Conservation (phyloP, 2,329 filamentous ascomycete species). For the Dryadomyces quercus-mongolicae region DNA sequence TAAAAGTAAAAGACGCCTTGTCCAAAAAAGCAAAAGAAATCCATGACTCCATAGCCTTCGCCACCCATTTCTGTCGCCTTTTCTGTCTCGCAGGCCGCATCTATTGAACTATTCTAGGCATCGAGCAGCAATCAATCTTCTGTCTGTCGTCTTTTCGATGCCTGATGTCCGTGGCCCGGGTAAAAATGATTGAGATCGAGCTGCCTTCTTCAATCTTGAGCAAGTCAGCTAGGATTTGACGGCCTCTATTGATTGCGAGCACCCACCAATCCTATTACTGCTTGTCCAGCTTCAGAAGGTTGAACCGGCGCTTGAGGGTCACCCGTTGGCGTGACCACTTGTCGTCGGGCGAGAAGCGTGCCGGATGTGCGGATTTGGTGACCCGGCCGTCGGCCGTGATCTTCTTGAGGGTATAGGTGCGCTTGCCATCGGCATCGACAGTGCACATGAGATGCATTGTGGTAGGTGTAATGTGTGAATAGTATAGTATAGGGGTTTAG, state of each 20-base stretch:
- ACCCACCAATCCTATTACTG: slow-evolving; percentile 20
- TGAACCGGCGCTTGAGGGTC: slow-evolving; percentile 87
- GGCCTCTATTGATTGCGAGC: not conserved
- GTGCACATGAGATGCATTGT: slow-evolving; percentile 67
- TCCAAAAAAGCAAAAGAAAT: not conserved
- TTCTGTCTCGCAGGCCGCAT: no score
- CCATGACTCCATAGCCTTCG: not conserved
- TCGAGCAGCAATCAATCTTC: no score
- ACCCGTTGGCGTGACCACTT: slow-evolving; percentile 97
- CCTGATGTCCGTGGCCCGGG: no score
- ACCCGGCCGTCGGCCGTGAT: slow-evolving; percentile 62
- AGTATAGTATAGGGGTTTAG: not conserved
- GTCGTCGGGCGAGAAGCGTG: slow-evolving; percentile 94
- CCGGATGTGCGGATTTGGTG: slow-evolving; percentile 92
- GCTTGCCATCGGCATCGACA: slow-evolving; percentile 69
- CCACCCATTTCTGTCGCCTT: not conserved
- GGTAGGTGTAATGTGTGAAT: not conserved
- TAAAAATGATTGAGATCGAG: no score
- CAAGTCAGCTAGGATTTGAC: not conserved
- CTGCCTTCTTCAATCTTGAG: not conserved
- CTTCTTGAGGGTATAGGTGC: slow-evolving; percentile 93
- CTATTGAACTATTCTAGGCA: no score
- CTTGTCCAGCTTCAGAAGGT: slow-evolving; percentile 50
- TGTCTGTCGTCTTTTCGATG: no score
- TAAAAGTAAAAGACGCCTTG: not conserved